phyloP scores from a whole-genome alignment of 2,329 filamentous ascomycete genomes.

The Pezicula carpinea region DNA sequence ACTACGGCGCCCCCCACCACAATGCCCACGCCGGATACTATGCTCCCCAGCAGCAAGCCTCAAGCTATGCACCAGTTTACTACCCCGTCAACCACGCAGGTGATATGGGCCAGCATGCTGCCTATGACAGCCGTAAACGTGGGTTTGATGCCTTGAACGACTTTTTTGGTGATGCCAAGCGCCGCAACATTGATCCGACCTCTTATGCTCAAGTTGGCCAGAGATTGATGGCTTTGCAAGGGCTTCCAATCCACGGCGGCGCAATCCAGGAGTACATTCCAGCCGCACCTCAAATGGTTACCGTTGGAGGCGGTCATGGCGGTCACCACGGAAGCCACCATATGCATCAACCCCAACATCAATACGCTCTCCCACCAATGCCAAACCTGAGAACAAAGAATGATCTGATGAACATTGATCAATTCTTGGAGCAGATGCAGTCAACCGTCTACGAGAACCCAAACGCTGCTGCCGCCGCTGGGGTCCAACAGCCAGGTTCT shows the following conservation, averaged over 20 bases:
- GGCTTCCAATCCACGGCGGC: slow-evolving; percentile 56
- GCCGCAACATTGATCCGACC: slow-evolving; percentile 79
- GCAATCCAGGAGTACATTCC: slow-evolving; percentile 52
- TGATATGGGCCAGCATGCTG: slow-evolving; percentile 58
- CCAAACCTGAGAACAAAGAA: slow-evolving; percentile 87
- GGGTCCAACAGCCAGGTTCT: slow-evolving; percentile 68
- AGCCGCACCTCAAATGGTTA: slow-evolving; percentile 45
- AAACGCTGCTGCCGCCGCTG: slow-evolving; percentile 72
- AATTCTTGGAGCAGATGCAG: slow-evolving; percentile 93
- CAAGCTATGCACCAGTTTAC: slow-evolving; percentile 73
- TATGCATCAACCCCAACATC: slow-evolving; percentile 64
- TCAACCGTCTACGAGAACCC: slow-evolving; percentile 93
- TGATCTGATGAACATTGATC: slow-evolving; percentile 89
- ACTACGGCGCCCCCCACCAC: slow-evolving; percentile 51
- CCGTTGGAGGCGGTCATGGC: slow-evolving; percentile 44
- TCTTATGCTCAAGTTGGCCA: slow-evolving; percentile 92
- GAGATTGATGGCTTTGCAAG: slow-evolving; percentile 77
- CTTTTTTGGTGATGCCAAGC: slow-evolving; percentile 91
- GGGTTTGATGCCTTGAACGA: slow-evolving; percentile 86
- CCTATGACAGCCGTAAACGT: slow-evolving; percentile 73
- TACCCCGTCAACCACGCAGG: slow-evolving; percentile 65
- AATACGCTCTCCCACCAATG: slow-evolving; percentile 85
- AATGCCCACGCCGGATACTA: slow-evolving; percentile 47
- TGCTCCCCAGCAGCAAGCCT: slow-evolving; percentile 45
- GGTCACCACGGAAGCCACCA: slow-evolving; percentile 40